A percentile compares a stretch with the other conserved stretches of the same genome.
These are phyloP conservation scores for Pichia thaimueangensis DNA, from an alignment of 805 yeast genomes.

Conservation along the genomic window DNA sequence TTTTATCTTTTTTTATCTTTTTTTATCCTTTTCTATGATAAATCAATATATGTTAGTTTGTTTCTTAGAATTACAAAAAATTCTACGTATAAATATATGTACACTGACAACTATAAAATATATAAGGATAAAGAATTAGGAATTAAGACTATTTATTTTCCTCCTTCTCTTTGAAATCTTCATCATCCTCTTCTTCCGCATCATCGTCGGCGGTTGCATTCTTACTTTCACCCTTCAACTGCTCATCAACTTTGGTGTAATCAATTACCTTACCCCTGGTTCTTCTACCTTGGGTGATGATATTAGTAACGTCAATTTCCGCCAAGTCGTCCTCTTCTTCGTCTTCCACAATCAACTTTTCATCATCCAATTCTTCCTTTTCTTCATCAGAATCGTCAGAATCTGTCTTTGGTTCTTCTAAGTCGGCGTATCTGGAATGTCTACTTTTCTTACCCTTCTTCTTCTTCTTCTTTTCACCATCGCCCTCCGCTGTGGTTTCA, in stretches of 20 bases:
- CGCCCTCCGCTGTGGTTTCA: neutral
- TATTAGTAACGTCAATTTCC: constrained; percentile 77
- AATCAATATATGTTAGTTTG: too few relatives aligned
- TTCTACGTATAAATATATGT: too few relatives aligned
- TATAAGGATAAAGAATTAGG: neutral
- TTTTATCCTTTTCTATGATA: too few relatives aligned
- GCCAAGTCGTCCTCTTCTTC: constrained; percentile 72
- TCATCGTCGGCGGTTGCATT: constrained; percentile 43
- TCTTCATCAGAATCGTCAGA: constrained; percentile 26
- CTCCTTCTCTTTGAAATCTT: constrained; percentile 42
- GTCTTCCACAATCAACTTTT: constrained; percentile 50
- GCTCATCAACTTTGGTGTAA: constrained; percentile 72
- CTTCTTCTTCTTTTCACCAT: constrained; percentile 7
- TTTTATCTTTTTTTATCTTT: too few relatives aligned
- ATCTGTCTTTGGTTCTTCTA: constrained; percentile 18
- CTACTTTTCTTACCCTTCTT: constrained; percentile 17
- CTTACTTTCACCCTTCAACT: constrained; percentile 45
- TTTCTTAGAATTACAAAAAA: too few relatives aligned
- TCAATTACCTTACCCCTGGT: constrained; percentile 88
- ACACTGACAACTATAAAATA: neutral
- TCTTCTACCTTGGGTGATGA: constrained; percentile 79
- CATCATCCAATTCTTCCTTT: constrained; percentile 42
- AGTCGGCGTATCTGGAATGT: constrained; percentile 21
- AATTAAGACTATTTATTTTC: constrained; percentile 8
- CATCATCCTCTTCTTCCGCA: constrained; percentile 39